Evolutionary conservation across 1,284 basidiomycete species (phyloP), one percentile per base, ranked within the genome.

Genomic region (Xerocomus minutiporus): DNA sequence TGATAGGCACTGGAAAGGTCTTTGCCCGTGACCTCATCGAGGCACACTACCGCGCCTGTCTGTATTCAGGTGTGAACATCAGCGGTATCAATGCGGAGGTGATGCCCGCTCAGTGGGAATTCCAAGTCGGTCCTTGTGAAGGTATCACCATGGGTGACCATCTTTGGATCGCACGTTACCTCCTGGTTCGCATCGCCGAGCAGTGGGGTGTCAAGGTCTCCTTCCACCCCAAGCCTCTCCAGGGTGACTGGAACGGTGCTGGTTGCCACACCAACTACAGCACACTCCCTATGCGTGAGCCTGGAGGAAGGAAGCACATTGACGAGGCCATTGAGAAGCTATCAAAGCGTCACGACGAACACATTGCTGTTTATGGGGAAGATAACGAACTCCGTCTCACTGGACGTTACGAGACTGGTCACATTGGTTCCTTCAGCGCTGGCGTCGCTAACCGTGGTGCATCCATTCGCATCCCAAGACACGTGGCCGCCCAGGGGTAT

Each of bases 61-160:
- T 99, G 56, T 97, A 98, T 74, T 80, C 97, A 61, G 95, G 94
- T 64, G 82, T 99, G 76, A 95, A 94, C 79, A 98, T 98, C 78
- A 96, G 93, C 59, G 97, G 97, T 71, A 98, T 99, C 79, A 99
- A 99, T 74, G 97, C 97, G 61, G 97, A 99, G 78, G 97, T 99
- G 64, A 98, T 99, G 96, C 96, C 97, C 28, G 88, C 95, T 55
- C 97, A 99, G 76, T 98, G 95, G 95, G 96, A 99, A 78, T 99
- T 97, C 90, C 97, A 99, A 76, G 94, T 99, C 64, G 96, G 96
- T 57, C 96, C 96, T 39, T 98, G 96, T 70, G 88, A 91, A 73
- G 96, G 96, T 60, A 97, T 99, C 73, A 82, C 91, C 62, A 97
- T 99, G 92, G 96, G 96, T 65, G 96, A 99, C 75, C 94, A 97